Conservation (phyloP, 805 yeast genomes). For the Saturnispora dispora region DNA sequence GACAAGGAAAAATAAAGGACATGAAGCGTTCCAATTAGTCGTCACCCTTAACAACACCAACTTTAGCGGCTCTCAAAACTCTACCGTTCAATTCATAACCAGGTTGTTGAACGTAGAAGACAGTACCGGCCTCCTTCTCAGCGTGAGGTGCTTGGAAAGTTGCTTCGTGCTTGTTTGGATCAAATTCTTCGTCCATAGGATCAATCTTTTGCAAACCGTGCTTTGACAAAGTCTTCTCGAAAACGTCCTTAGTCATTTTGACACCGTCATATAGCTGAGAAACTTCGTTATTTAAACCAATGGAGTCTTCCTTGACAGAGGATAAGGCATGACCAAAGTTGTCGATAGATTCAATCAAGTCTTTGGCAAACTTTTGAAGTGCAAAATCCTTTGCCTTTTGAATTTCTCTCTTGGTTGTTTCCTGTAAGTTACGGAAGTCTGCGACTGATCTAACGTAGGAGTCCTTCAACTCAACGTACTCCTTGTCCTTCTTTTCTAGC, state of each 20-base stretch:
- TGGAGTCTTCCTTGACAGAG: conserved; percentile 57
- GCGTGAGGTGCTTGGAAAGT: conserved; percentile 81
- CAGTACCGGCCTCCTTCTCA: conserved; percentile 85
- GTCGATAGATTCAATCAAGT: conserved; percentile 80
- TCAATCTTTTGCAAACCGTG: conserved; percentile 78
- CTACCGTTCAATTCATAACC: conserved; percentile 82
- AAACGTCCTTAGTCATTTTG: conserved; percentile 77
- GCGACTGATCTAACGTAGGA: conserved; percentile 77
- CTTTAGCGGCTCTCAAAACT: conserved; percentile 92
- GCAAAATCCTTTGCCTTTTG: conserved; percentile 87
- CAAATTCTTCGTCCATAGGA: conserved; percentile 78
- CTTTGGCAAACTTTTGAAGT: conserved; percentile 84
- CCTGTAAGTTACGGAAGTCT: conserved; percentile 88
- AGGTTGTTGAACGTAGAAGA: conserved; percentile 84
- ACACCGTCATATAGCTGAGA: conserved; percentile 79
- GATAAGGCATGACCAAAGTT: conserved; percentile 80
- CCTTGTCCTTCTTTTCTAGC: conserved; percentile 55
- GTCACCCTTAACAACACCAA: conserved; percentile 72
- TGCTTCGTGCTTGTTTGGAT: conserved; percentile 90
- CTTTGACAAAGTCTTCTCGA: conserved; percentile 70
- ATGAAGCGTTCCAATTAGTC: conserved; percentile 20
- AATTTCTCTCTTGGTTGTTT: conserved; percentile 77
- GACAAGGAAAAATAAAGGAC: not conserved
- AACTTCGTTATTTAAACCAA: conserved; percentile 52
- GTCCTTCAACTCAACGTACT: conserved; percentile 74